Percentiles rank a stretch among this genome's conserved stretches.
Conservation (phyloP, 2,329 filamentous ascomycete species). For the Claviceps sp. region DNA sequence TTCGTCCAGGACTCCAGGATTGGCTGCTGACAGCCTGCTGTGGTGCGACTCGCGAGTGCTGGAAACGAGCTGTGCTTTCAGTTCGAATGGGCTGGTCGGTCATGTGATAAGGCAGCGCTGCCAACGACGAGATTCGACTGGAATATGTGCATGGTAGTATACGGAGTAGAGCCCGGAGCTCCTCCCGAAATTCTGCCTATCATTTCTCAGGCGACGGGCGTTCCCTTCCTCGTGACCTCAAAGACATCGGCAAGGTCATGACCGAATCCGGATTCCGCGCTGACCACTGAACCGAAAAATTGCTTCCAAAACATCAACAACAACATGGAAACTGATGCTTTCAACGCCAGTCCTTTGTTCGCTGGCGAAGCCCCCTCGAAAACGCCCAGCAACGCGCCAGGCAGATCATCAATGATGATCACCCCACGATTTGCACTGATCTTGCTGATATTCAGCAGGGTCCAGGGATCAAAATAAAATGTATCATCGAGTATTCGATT, state of each 20-base stretch:
- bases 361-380: not conserved
- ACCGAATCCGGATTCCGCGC: no score
- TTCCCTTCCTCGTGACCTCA: no score
- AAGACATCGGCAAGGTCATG: no score
- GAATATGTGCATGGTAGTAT: no score
- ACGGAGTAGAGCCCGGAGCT: no score
- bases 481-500: not conserved
- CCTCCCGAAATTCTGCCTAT: no score
- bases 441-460: not conserved
- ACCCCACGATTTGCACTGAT: not conserved
- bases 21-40: not conserved
- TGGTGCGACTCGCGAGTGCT: not conserved
- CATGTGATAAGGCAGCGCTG: not conserved
- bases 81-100: not conserved
- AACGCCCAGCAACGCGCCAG: not conserved
- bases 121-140: not conserved
- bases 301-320: no score
- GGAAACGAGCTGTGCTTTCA: not conserved
- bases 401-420: not conserved
- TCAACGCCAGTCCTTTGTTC: no score
- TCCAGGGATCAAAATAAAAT: not conserved
- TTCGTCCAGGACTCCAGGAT: no score
- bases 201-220: no score
- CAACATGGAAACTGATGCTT: no score
- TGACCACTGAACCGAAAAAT: no score